Evolutionary conservation across 768 basidiomycete species (phyloP).

Genomic region (Xanthoconium purpureum): DNA sequence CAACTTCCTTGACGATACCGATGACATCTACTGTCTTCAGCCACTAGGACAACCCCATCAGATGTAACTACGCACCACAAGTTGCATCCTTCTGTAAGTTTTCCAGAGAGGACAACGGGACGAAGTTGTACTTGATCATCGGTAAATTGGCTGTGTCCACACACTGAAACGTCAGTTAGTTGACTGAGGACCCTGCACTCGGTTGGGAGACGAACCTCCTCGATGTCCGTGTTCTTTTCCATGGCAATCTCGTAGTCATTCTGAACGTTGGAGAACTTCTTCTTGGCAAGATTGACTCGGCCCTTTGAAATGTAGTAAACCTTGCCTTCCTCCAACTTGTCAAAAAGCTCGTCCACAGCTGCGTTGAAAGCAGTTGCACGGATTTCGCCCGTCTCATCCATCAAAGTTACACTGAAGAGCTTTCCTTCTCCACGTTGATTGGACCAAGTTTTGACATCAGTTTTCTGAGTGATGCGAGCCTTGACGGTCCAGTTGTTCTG

Average conservation of each 20-base stretch:
- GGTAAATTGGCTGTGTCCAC: conserved; percentile 75
- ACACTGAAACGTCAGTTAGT: conserved; percentile 51
- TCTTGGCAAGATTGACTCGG: conserved; percentile 92
- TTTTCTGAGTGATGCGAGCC: conserved; percentile 86
- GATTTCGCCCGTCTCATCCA: conserved; percentile 95
- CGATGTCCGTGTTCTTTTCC: conserved; percentile 80
- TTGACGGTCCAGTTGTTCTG: conserved; percentile 99
- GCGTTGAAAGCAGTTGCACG: conserved; percentile 88
- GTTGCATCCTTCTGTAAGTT: conserved; percentile 72
- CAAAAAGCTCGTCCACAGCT: conserved; percentile 77
- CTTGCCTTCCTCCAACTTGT: conserved; percentile 85
- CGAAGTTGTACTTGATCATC: conserved; percentile 80
- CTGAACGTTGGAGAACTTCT: conserved; percentile 85
- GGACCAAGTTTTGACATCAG: conserved; percentile 86
- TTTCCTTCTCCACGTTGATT: conserved; percentile 92
- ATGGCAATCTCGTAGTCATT: conserved; percentile 93
- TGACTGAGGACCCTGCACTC: background rate
- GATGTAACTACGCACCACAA: conserved; percentile 55
- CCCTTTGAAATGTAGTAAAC: conserved; percentile 91
- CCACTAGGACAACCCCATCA: background rate
- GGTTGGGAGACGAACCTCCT: conserved; percentile 55
- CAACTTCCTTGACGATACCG: conserved; percentile 77
- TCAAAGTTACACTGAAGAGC: conserved; percentile 85
- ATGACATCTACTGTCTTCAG: conserved; percentile 65
- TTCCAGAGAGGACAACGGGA: conserved; percentile 59